Evolutionary conservation across 306 rosid genomes (phyloP), one percentile per base, ranked within the genome.

Genomic region (Vigna nakashimae): DNA sequence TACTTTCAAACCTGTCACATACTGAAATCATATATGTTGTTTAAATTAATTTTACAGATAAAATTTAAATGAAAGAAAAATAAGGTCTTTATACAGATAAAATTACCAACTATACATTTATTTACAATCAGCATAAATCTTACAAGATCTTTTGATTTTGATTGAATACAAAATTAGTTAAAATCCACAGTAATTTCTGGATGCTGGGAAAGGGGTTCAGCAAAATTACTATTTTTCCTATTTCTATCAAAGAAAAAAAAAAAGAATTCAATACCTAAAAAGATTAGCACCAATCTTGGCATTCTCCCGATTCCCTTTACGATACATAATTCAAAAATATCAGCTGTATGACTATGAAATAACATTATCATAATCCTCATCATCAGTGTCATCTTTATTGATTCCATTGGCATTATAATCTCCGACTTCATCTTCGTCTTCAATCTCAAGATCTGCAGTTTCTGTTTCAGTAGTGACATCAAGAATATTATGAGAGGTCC

Each of bases 401-500:
- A 40, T 40, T 52, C 66, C 71, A 66, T 72, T 88, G 20, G 71
- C 55, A 79, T 78, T 65, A 65, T 40, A 65, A 38, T 40, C 32
- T 65, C 0, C 0, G 18, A 18, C 48, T 68, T 81, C 84, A 12
- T 75, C 50, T 57, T 80, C 88, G 17, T 82, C 85, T 8, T 83
- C 90, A 64, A 69, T 64, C 17, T 82, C 89, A 30, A 70, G 38
- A 51, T 79, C 76, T 14, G 85, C 90, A 57, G 79, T 71, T 49
- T 79, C 89, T 40, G 58, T 20, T 52, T 70, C 79, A 20, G 74
- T 79, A 77, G 69, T 84, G 65, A 6, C 76, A 69, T 81, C 84
- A 70, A 69, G 68, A 68, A 76, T 76, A 78, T 83, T 70, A 81
- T 76, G 86, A 0, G 90, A 83, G 79, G 80, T 92, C 98, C 99